Conservation (phyloP, 164 flowering plant genomes). For the Chimonanthus praecox region DNA sequence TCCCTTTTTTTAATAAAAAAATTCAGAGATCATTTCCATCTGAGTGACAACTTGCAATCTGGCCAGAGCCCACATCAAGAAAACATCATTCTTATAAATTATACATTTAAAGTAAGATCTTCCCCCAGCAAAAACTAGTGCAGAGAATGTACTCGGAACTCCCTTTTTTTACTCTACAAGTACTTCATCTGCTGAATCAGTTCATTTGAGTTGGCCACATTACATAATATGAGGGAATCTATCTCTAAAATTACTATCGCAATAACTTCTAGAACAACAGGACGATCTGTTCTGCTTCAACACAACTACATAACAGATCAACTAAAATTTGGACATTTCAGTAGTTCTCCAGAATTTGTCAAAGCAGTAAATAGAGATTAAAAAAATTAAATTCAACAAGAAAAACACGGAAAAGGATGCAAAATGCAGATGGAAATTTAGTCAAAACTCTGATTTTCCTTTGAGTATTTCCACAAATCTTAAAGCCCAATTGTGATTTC, state of each 20-base stretch:
- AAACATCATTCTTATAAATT: neutral
- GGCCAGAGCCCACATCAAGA: neutral
- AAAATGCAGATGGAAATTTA: no score
- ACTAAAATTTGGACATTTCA: neutral
- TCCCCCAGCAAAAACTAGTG: neutral
- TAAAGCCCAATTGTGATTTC: neutral
- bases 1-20: no score
- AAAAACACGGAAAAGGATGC: neutral
- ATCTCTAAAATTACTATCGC: neutral
- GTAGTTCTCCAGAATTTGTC: neutral
- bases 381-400: no score
- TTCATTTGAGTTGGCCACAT: neutral
- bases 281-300: neutral
- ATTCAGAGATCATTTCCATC: no score
- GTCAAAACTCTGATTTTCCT: neutral
- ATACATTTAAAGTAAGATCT: neutral
- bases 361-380: neutral
- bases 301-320: neutral
- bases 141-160: neutral
- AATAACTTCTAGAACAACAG: neutral
- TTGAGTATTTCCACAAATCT: neutral
- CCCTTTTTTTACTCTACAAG: neutral
- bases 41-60: neutral
- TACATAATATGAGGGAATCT: neutral
- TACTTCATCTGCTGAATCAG: neutral